A percentile compares a stretch with the other conserved stretches of the same genome.
These are phyloP conservation scores for Podila verticillata DNA, from an alignment of 192 early-diverging fungal genomes.

Conservation along the genomic window DNA sequence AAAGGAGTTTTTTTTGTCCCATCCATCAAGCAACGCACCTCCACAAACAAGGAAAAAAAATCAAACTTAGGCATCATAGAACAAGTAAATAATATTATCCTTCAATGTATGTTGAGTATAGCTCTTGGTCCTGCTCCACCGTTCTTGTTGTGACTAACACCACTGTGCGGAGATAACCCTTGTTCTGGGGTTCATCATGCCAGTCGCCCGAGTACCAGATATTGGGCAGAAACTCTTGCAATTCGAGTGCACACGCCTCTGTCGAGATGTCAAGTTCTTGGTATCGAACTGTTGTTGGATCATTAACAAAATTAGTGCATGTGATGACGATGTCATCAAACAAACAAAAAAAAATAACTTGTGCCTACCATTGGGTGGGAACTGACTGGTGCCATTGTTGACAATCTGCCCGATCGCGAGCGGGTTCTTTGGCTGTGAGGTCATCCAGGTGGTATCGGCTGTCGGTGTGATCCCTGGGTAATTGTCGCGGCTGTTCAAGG, in stretches of 20 bases:
- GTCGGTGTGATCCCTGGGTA: conserved; percentile 55
- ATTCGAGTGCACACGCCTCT: conserved; percentile 24
- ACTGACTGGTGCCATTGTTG: conserved; percentile 50
- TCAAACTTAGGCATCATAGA: too few species aligned
- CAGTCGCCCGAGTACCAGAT: conserved; percentile 46
- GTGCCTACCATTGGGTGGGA: conserved; percentile 31
- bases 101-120: conserved; percentile 61
- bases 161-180: conserved; percentile 39
- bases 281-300: conserved; percentile 37
- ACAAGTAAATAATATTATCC: neutral
- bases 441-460: conserved; percentile 56
- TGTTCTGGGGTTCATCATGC: conserved; percentile 13
- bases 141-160: conserved; percentile 43
- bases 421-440: conserved; percentile 41
- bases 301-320: too few species aligned
- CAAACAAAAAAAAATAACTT: too few species aligned
- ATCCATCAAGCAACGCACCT: neutral
- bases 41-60: too few species aligned
- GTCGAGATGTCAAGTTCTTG: conserved; percentile 56
- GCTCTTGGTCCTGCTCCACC: conserved; percentile 45
- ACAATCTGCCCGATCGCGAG: conserved; percentile 58
- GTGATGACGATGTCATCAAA: too few species aligned
- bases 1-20: too few species aligned
- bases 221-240: conserved; percentile 58
- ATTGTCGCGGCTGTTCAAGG: conserved; percentile 54